Evolutionary conservation across 2,329 filamentous ascomycete genomes (phyloP), one percentile per base, ranked within the genome.

Genomic region (Podosphaera fusca): DNA sequence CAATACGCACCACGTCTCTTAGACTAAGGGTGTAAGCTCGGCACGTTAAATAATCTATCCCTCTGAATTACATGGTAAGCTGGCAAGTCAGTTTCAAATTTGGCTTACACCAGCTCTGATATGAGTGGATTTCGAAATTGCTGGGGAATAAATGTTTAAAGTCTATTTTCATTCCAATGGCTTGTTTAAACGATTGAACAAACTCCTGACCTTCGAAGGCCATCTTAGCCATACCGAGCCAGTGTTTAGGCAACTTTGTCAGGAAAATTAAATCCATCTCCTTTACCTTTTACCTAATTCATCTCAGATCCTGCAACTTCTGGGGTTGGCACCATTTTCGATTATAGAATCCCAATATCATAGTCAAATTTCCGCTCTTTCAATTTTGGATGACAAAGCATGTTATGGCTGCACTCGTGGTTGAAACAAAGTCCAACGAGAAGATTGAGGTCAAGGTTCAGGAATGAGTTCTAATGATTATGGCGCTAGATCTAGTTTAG

Each of bases 231-330:
- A 55, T 55, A 47, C 21, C 29, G 30, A 47, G 21, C 21, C 35
- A 2, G 38, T 31, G 21, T 46, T 55, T 21, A 55, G 45, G 14
- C n/a, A 47, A 33, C 38, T 45, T 33, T 45, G 21, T 55, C 34
- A 55, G 35, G 33, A 55, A 46, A 40, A 46, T 47, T 33, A 55
- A n/a, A 55, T 55, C 34, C 33, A 55, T 55, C 38, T 55, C 14
- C 35, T 55, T 34, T 55, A n/a, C 38, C n/a, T 45, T 42, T 29
- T 38, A 35, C 8, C 21, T 46, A 14, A 36, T 46, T 45, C 38
- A 33, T 45, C 38, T 47, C 54, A 40, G 30, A 33, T 46, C 31
- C 12, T 55, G 14, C 51, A 36, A 40, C 51, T n/a, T 54, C 51
- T 55, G 30, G 52, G 30, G 40, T 55, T 55, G 52, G 52, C n/a